phyloP scores from a whole-genome alignment of 2,329 filamentous ascomycete species.

The Penicillium capsulatum region DNA sequence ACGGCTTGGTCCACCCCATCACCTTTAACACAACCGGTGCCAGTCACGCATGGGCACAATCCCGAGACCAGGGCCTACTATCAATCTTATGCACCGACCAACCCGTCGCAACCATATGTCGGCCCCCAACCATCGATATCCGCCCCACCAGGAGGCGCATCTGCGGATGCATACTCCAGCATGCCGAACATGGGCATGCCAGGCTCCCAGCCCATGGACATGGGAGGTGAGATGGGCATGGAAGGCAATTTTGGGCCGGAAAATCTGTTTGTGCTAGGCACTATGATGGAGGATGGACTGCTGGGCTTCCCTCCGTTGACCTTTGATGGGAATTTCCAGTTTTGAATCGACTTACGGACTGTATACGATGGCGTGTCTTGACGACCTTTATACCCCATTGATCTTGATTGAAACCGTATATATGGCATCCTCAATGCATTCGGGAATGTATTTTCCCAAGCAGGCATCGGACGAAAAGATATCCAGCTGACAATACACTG shows the following conservation, averaged over 20 bases:
- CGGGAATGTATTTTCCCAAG: too few species aligned
- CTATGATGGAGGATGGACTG: constrained; percentile 33
- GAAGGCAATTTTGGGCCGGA: constrained; percentile 27
- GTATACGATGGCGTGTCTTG: neutral
- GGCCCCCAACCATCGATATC: neutral
- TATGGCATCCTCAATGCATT: too few species aligned
- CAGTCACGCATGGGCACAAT: constrained; percentile 5
- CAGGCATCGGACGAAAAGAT: too few species aligned
- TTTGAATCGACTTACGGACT: constrained; percentile 12
- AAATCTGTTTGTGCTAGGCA: constrained; percentile 29
- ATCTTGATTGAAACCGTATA: too few species aligned
- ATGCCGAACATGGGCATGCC: constrained; percentile 16
- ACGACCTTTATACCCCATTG: neutral
- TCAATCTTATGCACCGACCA: constrained; percentile 3
- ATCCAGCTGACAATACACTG: too few species aligned
- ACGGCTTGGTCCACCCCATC: constrained; percentile 15
- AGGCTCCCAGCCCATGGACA: constrained; percentile 18
- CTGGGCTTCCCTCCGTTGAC: constrained; percentile 24
- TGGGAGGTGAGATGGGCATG: constrained; percentile 26
- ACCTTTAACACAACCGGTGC: constrained; percentile 8
- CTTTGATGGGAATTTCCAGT: constrained; percentile 23
- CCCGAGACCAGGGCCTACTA: constrained; percentile 7
- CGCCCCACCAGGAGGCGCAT: neutral
- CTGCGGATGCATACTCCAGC: constrained; percentile 12
- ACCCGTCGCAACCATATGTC: constrained; percentile 10